A percentile compares a stretch with the other conserved stretches of the same genome.
These are phyloP conservation scores for Saturnispora quitensis DNA, from an alignment of 805 yeast species.

Conservation along the genomic window DNA sequence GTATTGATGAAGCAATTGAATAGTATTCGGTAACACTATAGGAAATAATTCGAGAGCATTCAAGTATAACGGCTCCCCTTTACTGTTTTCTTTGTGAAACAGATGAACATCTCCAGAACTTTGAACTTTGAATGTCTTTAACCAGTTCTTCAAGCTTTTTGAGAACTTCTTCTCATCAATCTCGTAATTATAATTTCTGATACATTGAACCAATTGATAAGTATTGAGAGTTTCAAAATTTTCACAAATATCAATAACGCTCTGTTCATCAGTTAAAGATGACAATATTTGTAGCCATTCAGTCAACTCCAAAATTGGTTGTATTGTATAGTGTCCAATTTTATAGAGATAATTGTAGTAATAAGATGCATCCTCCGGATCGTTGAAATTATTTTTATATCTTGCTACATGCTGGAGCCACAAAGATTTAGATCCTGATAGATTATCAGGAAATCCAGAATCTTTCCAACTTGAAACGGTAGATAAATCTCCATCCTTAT, in stretches of 20 bases:
- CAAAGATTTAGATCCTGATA: conserved; percentile 17
- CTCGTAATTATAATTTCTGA: conserved; percentile 77
- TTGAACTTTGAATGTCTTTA: conserved; percentile 25
- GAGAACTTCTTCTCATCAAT: conserved; percentile 66
- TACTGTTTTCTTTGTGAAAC: conserved; percentile 19
- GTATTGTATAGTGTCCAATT: conserved; percentile 58
- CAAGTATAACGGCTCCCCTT: conserved; percentile 29
- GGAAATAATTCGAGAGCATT: conserved; percentile 47
- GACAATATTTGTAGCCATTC: conserved; percentile 90
- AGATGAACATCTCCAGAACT: conserved; percentile 12
- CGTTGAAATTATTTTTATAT: conserved; percentile 22
- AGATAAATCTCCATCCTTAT: conserved; percentile 18
- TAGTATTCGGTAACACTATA: conserved; percentile 59
- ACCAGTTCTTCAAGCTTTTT: conserved; percentile 36
- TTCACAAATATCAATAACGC: conserved; percentile 43
- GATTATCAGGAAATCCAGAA: conserved; percentile 27
- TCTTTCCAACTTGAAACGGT: conserved; percentile 14
- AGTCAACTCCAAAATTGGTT: conserved; percentile 66
- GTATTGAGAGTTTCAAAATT: conserved; percentile 54
- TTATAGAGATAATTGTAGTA: conserved; percentile 57
- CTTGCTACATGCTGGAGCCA: conserved; percentile 24
- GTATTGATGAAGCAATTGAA: conserved; percentile 65
- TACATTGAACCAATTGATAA: conserved; percentile 57
- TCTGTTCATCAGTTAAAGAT: conserved; percentile 45
- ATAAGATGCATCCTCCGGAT: conserved; percentile 45